Evolutionary conservation across 2,329 filamentous ascomycete genomes (phyloP).

Genomic region (Botrytis fabae): DNA sequence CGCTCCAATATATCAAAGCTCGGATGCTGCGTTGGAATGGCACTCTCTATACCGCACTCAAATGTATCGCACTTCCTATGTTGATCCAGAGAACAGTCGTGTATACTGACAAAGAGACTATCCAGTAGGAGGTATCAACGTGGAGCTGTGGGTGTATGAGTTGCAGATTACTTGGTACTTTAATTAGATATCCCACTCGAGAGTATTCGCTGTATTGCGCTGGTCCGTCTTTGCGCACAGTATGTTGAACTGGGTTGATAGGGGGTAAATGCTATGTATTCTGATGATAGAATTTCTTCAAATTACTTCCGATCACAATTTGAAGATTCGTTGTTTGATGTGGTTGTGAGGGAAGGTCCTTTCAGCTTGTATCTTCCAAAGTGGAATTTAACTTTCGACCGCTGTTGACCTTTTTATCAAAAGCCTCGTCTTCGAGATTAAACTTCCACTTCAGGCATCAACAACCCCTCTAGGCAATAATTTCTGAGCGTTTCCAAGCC

Average conservation of each 20-base stretch:
- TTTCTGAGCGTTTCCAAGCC: background rate
- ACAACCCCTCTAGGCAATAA: conserved; percentile 21
- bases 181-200: conserved; percentile 2
- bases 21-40: background rate
- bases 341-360: background rate
- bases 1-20: background rate
- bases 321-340: background rate
- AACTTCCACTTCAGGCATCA: conserved; percentile 21
- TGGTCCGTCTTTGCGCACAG: conserved; percentile 16
- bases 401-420: conserved; percentile 20
- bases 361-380: conserved; percentile 6
- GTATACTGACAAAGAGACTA: background rate
- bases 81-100: conserved; percentile 8
- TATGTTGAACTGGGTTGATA: conserved; percentile 15
- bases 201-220: conserved; percentile 22
- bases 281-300: background rate
- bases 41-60: background rate
- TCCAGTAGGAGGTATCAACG: conserved; percentile 18
- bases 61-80: background rate
- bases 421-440: conserved; percentile 24
- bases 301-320: background rate
- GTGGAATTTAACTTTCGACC: background rate
- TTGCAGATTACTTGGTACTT: conserved; percentile 1
- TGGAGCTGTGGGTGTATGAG: background rate
- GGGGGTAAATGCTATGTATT: conserved; percentile 1